These are phyloP conservation scores for Trichophyton verrucosum DNA, from an alignment of 2,329 filamentous ascomycete genomes.

Conservation along the genomic window DNA sequence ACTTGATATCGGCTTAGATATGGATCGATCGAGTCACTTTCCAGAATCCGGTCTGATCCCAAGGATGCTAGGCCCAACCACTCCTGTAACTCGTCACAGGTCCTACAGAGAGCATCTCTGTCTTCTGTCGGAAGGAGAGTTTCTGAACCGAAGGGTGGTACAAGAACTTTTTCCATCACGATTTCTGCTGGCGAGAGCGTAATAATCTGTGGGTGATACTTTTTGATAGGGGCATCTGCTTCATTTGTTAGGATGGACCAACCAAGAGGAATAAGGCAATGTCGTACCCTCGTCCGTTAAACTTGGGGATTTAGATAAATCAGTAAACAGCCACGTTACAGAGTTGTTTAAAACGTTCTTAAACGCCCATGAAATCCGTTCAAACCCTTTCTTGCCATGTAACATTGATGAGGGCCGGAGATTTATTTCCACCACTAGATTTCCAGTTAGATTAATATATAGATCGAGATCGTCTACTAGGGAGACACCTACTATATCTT, in stretches of 20 bases:
- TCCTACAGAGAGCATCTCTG: slow-evolving; percentile 44
- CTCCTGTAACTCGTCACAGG: slow-evolving; percentile 45
- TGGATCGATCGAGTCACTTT: slow-evolving; percentile 29
- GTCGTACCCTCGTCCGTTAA: slow-evolving; percentile 33
- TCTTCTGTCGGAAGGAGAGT: slow-evolving; percentile 5
- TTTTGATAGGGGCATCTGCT: slow-evolving; percentile 25
- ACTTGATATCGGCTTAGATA: slow-evolving; percentile 34
- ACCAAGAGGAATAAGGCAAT: neutral
- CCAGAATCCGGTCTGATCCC: slow-evolving; percentile 27
- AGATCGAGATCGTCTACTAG: too few relatives aligned
- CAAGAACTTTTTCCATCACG: slow-evolving; percentile 19
- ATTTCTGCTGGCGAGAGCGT: slow-evolving; percentile 19
- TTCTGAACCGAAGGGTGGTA: slow-evolving; percentile 25
- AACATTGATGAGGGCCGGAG: slow-evolving; percentile 64
- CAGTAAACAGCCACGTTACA: slow-evolving; percentile 66
- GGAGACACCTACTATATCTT: slow-evolving; percentile 51
- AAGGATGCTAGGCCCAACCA: slow-evolving; percentile 49
- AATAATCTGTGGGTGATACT: slow-evolving; percentile 28
- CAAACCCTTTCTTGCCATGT: slow-evolving; percentile 71
- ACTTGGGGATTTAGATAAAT: slow-evolving; percentile 31
- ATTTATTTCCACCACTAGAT: slow-evolving; percentile 60
- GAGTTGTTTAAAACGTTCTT: slow-evolving; percentile 60
- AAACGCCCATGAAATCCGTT: slow-evolving; percentile 64
- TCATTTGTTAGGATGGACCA: slow-evolving; percentile 1
- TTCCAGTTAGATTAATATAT: neutral